Percentiles rank a stretch among this genome's conserved stretches.
These are phyloP conservation scores for Apiospora arundinis DNA, from an alignment of 2,329 filamentous ascomycete genomes.

Conservation along the genomic window DNA sequence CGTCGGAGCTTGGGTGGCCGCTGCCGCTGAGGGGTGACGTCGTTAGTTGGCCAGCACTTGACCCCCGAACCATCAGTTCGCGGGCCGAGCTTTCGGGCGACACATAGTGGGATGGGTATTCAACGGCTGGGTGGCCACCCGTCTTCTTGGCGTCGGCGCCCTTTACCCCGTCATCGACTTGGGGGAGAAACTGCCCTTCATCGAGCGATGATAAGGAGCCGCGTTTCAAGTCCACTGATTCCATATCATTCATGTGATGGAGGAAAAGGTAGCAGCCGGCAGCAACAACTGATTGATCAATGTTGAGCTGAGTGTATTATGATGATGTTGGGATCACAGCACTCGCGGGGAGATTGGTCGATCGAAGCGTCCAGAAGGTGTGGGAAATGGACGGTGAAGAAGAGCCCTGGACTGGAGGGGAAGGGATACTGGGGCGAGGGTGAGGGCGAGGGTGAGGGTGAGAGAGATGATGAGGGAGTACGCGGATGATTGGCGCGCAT, in stretches of 20 bases:
- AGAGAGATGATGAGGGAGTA: neutral
- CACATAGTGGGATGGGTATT: neutral
- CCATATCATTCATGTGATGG: neutral
- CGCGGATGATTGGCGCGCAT: neutral
- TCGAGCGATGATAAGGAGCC: slow-evolving; percentile 2
- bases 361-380: neutral
- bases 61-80: neutral
- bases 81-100: neutral
- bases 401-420: neutral
- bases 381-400: neutral
- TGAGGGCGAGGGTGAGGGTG: neutral
- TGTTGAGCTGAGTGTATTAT: neutral
- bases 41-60: neutral
- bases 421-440: neutral
- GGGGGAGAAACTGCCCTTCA: neutral
- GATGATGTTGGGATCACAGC: neutral
- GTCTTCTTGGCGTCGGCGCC: neutral
- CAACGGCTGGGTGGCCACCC: neutral
- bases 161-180: neutral
- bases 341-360: neutral
- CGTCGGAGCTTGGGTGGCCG: neutral
- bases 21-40: neutral
- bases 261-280: neutral
- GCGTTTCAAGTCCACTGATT: neutral
- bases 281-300: too few relatives aligned